Evolutionary conservation across 176 grass and related monocot genomes (phyloP).

Genomic region (Echinochloa phyllopogon): DNA sequence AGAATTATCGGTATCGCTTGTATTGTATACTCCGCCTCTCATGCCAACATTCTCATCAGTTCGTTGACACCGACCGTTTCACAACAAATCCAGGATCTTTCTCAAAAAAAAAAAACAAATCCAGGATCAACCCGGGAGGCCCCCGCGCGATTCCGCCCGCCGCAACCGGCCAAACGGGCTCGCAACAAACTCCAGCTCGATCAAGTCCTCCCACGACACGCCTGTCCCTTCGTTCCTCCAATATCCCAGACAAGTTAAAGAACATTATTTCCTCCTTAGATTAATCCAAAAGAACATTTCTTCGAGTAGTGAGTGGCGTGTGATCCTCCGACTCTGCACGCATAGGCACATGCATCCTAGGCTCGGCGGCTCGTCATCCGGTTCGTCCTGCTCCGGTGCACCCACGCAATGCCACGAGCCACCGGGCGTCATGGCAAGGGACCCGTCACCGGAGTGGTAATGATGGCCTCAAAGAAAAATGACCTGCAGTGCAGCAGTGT

Average conservation of each 20-base stretch:
- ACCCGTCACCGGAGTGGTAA: background rate
- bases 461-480: background rate
- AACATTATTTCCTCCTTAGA: background rate
- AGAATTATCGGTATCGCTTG: background rate
- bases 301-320: background rate
- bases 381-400: background rate
- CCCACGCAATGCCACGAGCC: background rate
- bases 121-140: background rate
- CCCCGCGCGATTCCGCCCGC: conserved; percentile 38
- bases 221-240: background rate
- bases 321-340: background rate
- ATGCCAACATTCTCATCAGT: background rate
- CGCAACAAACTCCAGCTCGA: conserved; percentile 32
- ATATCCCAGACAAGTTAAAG: background rate
- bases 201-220: background rate
- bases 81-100: conserved; percentile 45
- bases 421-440: background rate
- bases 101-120: no score
- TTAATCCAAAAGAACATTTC: background rate
- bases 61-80: background rate
- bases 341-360: background rate
- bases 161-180: conserved; percentile 46
- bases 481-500: background rate
- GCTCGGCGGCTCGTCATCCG: background rate
- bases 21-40: no score